A percentile compares a stretch with the other conserved stretches of the same genome.
phyloP scores from a whole-genome alignment of 2,329 filamentous ascomycete genomes.

The Alternaria alternata region DNA sequence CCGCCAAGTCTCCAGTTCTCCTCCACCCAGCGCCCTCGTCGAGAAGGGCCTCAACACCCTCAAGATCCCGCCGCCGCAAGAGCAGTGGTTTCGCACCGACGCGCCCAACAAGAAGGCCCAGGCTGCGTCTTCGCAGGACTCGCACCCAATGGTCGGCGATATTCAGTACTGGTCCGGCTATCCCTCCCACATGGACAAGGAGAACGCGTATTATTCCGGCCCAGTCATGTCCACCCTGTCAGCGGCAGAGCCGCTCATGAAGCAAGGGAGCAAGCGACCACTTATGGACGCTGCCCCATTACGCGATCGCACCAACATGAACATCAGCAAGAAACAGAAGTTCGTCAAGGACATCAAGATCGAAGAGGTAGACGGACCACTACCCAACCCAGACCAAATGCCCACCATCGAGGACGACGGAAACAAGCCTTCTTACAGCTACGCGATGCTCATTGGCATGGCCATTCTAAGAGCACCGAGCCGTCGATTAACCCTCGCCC shows the following conservation, averaged over 20 bases:
- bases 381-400: constrained; percentile 81
- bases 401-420: constrained; percentile 84
- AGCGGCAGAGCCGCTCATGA: constrained; percentile 39
- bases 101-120: constrained; percentile 71
- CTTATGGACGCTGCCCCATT: constrained; percentile 77
- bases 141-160: constrained; percentile 56
- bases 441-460: constrained; percentile 95
- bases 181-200: constrained; percentile 57
- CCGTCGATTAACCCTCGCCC: constrained; percentile 84
- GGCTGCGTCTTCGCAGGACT: constrained; percentile 56
- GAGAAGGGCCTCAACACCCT: constrained; percentile 72
- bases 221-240: constrained; percentile 42
- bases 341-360: constrained; percentile 58
- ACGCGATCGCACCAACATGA: constrained; percentile 63
- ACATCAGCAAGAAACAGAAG: constrained; percentile 70
- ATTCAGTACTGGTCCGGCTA: constrained; percentile 61
- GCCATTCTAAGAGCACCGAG: constrained; percentile 87
- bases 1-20: constrained; percentile 65
- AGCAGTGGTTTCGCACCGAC: constrained; percentile 66
- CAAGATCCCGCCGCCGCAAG: constrained; percentile 70
- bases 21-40: constrained; percentile 64
- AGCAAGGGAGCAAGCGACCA: constrained; percentile 62
- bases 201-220: constrained; percentile 56
- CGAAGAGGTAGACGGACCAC: constrained; percentile 54
- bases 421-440: constrained; percentile 88